Percentiles rank a stretch among this genome's conserved stretches.
These are phyloP conservation scores for Colletotrichum filicis DNA, from an alignment of 2,329 filamentous ascomycete genomes.

Conservation along the genomic window DNA sequence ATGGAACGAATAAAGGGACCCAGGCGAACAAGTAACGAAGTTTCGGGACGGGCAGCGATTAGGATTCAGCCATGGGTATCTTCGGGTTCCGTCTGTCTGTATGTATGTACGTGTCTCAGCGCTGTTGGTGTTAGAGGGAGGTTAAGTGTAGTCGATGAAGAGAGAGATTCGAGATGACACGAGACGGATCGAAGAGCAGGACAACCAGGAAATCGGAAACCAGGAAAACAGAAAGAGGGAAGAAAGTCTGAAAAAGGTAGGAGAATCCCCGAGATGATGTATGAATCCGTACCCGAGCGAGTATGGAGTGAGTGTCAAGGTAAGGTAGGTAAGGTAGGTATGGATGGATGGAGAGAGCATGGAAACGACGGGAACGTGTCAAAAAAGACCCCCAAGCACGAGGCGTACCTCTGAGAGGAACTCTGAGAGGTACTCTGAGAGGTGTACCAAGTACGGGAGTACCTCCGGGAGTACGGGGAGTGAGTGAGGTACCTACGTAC, in stretches of 20 bases:
- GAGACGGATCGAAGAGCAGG: neutral
- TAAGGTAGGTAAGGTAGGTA: no score
- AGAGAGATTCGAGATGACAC: neutral
- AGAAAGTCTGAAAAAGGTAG: neutral
- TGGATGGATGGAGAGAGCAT: no score
- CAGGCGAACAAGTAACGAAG: neutral
- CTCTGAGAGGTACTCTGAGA: no score
- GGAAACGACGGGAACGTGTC: constrained; percentile 21
- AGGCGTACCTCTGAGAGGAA: constrained; percentile 2
- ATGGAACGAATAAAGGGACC: constrained; percentile 11
- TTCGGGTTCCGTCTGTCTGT: no score
- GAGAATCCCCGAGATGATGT: constrained; percentile 24
- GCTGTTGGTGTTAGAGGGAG: neutral
- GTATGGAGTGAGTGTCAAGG: no score
- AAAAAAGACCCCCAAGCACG: constrained; percentile 13
- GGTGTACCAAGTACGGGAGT: neutral
- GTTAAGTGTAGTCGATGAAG: neutral
- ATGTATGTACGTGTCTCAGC: neutral
- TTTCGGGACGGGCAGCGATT: constrained; percentile 2
- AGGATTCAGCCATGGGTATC: constrained; percentile 1
- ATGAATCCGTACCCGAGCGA: constrained; percentile 4
- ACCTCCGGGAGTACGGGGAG: no score
- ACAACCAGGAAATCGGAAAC: neutral
- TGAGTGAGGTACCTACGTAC: neutral
- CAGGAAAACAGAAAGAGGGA: neutral